Conservation (phyloP, 2,329 filamentous ascomycete species). For the Diaporthe amygdali region DNA sequence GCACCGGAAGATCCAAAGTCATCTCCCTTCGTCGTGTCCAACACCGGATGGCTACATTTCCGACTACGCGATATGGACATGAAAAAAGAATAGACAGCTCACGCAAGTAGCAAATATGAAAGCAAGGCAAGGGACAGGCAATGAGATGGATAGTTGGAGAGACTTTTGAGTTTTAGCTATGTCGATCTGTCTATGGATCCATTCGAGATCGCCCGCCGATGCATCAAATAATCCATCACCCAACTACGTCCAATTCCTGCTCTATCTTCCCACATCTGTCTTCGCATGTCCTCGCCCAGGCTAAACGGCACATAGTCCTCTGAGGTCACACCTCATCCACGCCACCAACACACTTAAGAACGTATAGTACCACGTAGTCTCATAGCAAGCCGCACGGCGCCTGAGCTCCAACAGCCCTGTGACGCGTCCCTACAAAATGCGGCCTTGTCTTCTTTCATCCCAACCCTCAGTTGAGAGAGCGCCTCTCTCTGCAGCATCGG, state of each 20-base stretch:
- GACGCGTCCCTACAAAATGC: not conserved
- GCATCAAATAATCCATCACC: not conserved
- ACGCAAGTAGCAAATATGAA: not conserved
- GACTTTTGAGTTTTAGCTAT: not conserved
- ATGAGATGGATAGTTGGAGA: not conserved
- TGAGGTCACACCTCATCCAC: not conserved
- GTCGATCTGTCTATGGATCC: constrained; percentile 2
- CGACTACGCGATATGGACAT: not conserved
- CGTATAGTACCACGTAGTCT: not conserved
- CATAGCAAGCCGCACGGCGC: not conserved
- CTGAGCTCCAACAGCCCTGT: not conserved
- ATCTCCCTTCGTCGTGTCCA: not conserved
- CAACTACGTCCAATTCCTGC: not conserved
- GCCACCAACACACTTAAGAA: not conserved
- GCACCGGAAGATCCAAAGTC: not conserved
- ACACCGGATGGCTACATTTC: not conserved
- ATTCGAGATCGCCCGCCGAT: not conserved
- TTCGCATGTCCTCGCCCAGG: not conserved
- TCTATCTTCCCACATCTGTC: not conserved
- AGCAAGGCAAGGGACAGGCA: not conserved
- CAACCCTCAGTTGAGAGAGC: not conserved
- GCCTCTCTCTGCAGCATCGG: not conserved
- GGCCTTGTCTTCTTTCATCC: not conserved
- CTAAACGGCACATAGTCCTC: not conserved
- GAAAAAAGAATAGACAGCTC: not conserved